phyloP scores from a whole-genome alignment of 225 moss, liverwort and hornwort species.

The Marchantia polymorpha region DNA sequence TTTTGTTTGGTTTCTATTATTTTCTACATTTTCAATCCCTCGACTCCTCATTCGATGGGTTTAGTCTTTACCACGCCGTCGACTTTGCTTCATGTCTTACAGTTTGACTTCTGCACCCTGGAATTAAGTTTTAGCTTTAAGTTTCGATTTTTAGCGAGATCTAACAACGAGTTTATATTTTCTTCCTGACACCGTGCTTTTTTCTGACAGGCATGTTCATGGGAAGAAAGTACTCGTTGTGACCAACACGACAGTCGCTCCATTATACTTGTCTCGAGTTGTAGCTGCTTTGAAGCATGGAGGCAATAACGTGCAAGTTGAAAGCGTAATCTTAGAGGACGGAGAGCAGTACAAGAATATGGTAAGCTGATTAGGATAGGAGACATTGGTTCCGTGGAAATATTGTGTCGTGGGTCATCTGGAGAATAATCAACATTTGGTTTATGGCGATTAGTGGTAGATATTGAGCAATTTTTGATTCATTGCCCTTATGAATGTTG shows the following conservation, averaged over 20 bases:
- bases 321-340: slow-evolving; percentile 84
- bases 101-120: not conserved
- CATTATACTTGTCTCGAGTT: slow-evolving; percentile 69
- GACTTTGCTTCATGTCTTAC: not conserved
- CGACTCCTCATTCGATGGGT: too few relatives aligned
- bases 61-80: not conserved
- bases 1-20: too few relatives aligned
- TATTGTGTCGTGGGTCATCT: not conserved
- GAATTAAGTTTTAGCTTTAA: not conserved
- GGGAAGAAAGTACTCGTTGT: slow-evolving; percentile 94
- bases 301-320: slow-evolving; percentile 68
- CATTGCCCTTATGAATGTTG: not conserved
- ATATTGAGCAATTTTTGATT: not conserved
- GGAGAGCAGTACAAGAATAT: slow-evolving; percentile 85
- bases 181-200: not conserved
- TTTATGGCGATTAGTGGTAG: not conserved
- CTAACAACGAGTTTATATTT: too few relatives aligned
- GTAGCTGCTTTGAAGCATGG: slow-evolving; percentile 67
- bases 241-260: slow-evolving; percentile 80
- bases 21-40: not conserved
- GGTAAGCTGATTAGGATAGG: slow-evolving; percentile 25
- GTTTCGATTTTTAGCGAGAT: not conserved
- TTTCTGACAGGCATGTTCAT: slow-evolving; percentile 51
- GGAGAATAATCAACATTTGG: not conserved
- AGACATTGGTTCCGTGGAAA: not conserved